Conservation (phyloP, 352 stramenopile species). For the Phytopythium cucurbitacearum region DNA sequence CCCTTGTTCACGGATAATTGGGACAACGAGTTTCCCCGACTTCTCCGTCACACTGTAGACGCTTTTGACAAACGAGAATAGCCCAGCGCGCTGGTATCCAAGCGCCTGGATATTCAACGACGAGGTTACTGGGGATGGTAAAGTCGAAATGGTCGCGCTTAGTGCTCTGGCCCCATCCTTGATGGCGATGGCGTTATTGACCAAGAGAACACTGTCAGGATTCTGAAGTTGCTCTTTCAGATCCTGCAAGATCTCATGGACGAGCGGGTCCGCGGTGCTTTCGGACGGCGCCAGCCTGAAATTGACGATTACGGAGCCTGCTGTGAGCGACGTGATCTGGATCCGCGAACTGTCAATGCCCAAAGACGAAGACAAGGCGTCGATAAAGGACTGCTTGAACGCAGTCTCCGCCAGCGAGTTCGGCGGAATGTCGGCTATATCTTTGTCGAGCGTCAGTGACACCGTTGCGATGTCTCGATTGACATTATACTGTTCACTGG, state of each 20-base stretch:
- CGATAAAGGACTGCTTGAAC: constrained; percentile 45
- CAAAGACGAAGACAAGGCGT: constrained; percentile 27
- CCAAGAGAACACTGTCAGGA: constrained; percentile 28
- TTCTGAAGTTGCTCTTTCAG: constrained; percentile 39
- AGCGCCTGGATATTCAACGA: constrained; percentile 34
- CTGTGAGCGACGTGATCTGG: constrained; percentile 38
- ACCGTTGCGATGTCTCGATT: constrained; percentile 50
- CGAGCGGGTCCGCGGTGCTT: constrained; percentile 38
- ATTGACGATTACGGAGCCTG: constrained; percentile 62
- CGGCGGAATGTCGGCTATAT: constrained; percentile 47
- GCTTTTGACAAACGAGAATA: constrained; percentile 56
- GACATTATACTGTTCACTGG: constrained; percentile 26
- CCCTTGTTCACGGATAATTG: constrained; percentile 51
- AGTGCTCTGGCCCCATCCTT: constrained; percentile 29
- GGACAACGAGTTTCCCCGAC: constrained; percentile 30
- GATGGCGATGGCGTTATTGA: constrained; percentile 22
- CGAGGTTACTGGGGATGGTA: constrained; percentile 4
- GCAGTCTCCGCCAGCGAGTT: constrained; percentile 39
- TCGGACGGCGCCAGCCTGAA: constrained; percentile 53
- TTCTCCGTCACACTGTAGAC: constrained; percentile 62
- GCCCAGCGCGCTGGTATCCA: constrained; percentile 51
- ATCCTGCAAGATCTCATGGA: constrained; percentile 37
- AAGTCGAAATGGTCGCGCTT: constrained; percentile 21
- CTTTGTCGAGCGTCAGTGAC: constrained; percentile 49
- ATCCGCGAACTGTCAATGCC: constrained; percentile 47